Base-by-base conservation (phyloP, 2,329 filamentous ascomycete species). In the Fusarium nelsonii region DNA sequence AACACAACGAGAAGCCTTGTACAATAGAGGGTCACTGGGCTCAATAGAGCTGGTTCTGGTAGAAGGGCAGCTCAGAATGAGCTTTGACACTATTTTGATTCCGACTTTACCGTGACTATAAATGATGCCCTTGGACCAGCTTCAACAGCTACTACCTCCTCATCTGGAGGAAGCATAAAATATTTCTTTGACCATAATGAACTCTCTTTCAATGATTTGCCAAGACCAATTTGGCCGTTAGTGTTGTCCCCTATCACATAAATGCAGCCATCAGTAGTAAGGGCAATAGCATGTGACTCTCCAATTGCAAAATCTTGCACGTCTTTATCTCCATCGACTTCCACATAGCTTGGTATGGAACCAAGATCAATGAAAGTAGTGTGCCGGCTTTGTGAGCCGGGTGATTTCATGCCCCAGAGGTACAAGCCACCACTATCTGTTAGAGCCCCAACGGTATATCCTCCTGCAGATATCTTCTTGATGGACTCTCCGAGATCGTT, bases 341-440 rank as follows among this genome's bases (percentile, higher is more conserved):
- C 80, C 2, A 84, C 73, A 1, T 85, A 85, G 33, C 75, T 80
- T 3, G 85, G 84, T 10, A 77, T 56, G 4, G 56, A 65, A 11
- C 45, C 65, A 18, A 83, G 69, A 1, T 65, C 54, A 1, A 78
- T 46, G 33, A 83, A 73, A 28, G 76, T 69, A n/a, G 73, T 71
- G 12, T 74, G 73, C 6, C 80, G 78, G n/a, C 77, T 76, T 32
- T 67, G 69, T 2, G 63, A 53, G 9, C 74, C 73, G 8, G 65
- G 62, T 2, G 72, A 57, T 16, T 61, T 32, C 44, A 74, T 75
- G 4, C 90, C 89, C 89, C 89, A 92, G 26, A 86, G 74, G 72
- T 91, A 92, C 3, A 90, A 75, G 59, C 88, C 85, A 33, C 84
- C 81, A 4, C 85, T 86, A 12, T 82, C 78, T 0, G 88, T 90